Conservation (phyloP, 2,329 filamentous ascomycete genomes). For the Alternaria arbusti region DNA sequence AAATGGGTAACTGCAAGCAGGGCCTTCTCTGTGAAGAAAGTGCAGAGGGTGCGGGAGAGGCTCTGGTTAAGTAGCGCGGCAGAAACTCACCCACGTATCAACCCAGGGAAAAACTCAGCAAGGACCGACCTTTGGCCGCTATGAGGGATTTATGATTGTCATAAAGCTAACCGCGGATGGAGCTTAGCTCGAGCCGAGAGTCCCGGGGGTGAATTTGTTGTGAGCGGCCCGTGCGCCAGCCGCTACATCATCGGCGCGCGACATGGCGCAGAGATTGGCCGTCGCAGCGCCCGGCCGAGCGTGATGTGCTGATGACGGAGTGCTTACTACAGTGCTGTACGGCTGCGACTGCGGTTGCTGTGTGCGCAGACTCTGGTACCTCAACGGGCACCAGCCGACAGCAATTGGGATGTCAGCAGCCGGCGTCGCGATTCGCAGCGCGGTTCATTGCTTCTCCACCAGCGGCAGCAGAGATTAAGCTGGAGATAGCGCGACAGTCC, state of each 20-base stretch:
- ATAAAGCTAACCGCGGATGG: conserved; percentile 20
- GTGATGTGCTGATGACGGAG: conserved; percentile 4
- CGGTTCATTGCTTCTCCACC: conserved; percentile 3
- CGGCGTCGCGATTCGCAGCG: conserved; percentile 14
- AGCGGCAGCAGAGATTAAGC: conserved; percentile 31
- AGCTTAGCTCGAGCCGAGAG: conserved; percentile 19
- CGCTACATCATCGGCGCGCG: conserved; percentile 20
- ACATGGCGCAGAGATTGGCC: conserved; percentile 17
- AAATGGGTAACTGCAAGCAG: conserved; percentile 35
- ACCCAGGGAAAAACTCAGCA: conserved; percentile 38
- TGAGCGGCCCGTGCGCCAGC: conserved; percentile 15
- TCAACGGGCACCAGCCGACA: background rate
- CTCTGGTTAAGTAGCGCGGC: conserved; percentile 30
- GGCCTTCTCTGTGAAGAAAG: conserved; percentile 37
- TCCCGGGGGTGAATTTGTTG: conserved; percentile 19
- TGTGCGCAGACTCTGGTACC: background rate
- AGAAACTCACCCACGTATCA: conserved; percentile 14
- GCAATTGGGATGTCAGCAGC: background rate
- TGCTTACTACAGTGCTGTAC: background rate
- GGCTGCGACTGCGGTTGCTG: background rate
- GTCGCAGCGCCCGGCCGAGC: conserved; percentile 18
- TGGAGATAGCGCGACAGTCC: conserved; percentile 27
- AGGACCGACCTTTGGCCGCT: conserved; percentile 25
- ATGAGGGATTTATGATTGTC: conserved; percentile 24
- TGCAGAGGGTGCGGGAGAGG: conserved; percentile 23